Conservation (phyloP, 2,329 filamentous ascomycete species). For the Dactylellina drechsleri region DNA sequence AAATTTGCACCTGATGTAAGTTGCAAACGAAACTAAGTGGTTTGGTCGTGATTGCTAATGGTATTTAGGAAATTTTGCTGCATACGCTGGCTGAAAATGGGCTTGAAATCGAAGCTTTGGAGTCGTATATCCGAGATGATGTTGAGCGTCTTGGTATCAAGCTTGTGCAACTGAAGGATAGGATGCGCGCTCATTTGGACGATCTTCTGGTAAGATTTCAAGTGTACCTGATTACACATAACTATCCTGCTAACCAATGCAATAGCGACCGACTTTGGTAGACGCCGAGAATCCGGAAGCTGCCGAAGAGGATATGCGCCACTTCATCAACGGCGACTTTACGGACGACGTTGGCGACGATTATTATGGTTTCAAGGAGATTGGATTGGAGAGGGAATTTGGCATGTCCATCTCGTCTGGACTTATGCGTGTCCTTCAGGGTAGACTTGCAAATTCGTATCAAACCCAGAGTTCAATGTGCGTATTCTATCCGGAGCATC, state of each 20-base stretch:
- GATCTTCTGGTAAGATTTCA: constrained; percentile 73
- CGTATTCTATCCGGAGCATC: constrained; percentile 55
- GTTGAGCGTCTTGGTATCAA: constrained; percentile 85
- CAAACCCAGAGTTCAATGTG: constrained; percentile 76
- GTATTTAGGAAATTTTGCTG: constrained; percentile 77
- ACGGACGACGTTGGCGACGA: constrained; percentile 97
- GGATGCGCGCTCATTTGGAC: constrained; percentile 92
- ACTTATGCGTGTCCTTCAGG: constrained; percentile 91
- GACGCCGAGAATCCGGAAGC: constrained; percentile 87
- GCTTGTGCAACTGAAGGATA: constrained; percentile 85
- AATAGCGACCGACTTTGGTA: constrained; percentile 79
- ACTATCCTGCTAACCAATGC: constrained; percentile 56
- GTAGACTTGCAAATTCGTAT: constrained; percentile 84
- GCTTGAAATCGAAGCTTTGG: constrained; percentile 80
- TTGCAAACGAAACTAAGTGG: not conserved
- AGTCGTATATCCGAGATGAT: constrained; percentile 90
- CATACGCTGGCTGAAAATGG: constrained; percentile 88
- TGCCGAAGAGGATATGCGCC: constrained; percentile 96
- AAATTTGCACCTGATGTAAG: constrained; percentile 58
- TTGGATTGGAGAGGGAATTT: constrained; percentile 91
- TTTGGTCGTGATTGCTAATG: constrained; percentile 6
- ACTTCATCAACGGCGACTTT: constrained; percentile 96
- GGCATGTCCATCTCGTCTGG: constrained; percentile 88
- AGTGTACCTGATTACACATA: not conserved
- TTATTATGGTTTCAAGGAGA: constrained; percentile 97